Base-by-base conservation (phyloP, 2,329 filamentous ascomycete genomes). In the Tolypocladium sp. region DNA sequence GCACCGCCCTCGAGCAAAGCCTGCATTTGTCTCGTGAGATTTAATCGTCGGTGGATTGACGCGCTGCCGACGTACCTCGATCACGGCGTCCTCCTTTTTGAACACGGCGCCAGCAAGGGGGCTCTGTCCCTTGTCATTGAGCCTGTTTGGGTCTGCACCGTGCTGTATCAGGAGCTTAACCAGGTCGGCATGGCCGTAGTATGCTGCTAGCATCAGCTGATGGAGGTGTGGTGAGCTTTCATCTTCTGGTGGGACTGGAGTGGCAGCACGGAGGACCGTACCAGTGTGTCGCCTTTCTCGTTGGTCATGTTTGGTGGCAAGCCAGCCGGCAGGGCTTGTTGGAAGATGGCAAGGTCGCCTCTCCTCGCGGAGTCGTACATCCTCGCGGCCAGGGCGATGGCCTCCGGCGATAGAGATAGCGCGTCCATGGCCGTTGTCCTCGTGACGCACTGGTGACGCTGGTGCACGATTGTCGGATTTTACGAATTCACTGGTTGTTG, bases 71-170 rank as follows among this genome's bases (percentile, higher is more conserved):
- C 70, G 56, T 60, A 82, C 80, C 68, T 82, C 81, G 12, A 90
- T 80, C 3, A 90, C 83, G 4, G 80, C 82, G 58, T 82, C 79
- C 67, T 88, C 85, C 13, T 83, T 83, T 71, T 91, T 91, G 70
- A 91, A 91, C 10, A 91, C 84, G 0, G 87, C 87, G 0, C 88
- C 88, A 0, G 87, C 87, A 4, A 91, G 75, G 0, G 85, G 84
- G 62, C 85, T 88, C 72, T 91, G 88, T 0, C 84, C 84, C 52
- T 82, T 74, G 61, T 87, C 87, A 62, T 91, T 91, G 35, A 90
- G 67, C 1, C 81, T 76, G 69, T 91, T 89, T 0, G 86, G 79
- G 65, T 90, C 85, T 1, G 86, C 86, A 1, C 85, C 85, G 60
- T 84, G 77, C 35, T 81, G 74, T 1, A 90, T 70, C 13, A 91